Evolutionary conservation across 164 flowering plant species (phyloP).

Genomic region (Macadamia integrifolia): DNA sequence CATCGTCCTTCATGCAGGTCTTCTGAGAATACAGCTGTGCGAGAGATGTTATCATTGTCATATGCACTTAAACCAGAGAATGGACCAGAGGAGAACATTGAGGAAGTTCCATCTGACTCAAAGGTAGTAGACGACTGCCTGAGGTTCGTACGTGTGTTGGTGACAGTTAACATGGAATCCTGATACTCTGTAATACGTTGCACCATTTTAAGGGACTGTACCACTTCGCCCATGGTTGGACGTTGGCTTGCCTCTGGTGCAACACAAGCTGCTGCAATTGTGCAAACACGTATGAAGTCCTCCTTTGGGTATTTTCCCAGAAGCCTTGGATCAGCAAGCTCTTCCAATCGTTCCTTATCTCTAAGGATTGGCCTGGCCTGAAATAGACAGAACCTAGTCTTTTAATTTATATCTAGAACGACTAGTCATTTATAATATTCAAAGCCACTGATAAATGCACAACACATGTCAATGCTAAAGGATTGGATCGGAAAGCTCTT

Average conservation of each 20-base stretch:
- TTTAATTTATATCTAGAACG: background rate
- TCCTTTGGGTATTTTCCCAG: conserved; percentile 78
- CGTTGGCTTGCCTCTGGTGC: conserved; percentile 92
- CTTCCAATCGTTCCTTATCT: conserved; percentile 80
- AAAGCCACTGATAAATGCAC: too few relatives aligned
- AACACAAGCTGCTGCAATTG: conserved; percentile 97
- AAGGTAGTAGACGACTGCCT: conserved; percentile 86
- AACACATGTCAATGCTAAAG: too few relatives aligned
- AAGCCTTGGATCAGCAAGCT: conserved; percentile 83
- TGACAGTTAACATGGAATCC: conserved; percentile 39
- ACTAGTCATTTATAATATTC: too few relatives aligned
- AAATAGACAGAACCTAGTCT: conserved; percentile 14
- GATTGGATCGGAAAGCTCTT: conserved; percentile 68
- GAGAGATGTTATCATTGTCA: conserved; percentile 60
- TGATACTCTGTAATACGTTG: conserved; percentile 74
- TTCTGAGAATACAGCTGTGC: conserved; percentile 85
- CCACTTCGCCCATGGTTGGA: conserved; percentile 99
- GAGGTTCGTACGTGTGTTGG: conserved; percentile 52
- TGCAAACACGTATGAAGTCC: conserved; percentile 87
- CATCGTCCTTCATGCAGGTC: conserved; percentile 96
- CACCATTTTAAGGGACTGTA: conserved; percentile 97
- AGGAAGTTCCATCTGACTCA: conserved; percentile 89
- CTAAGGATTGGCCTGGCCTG: conserved; percentile 95
- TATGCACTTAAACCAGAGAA: conserved; percentile 77
- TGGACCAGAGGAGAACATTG: conserved; percentile 95